Evolutionary conservation across 179 eudicot genomes (phyloP), one percentile per base, ranked within the genome.

Genomic region (Nepenthes alata): DNA sequence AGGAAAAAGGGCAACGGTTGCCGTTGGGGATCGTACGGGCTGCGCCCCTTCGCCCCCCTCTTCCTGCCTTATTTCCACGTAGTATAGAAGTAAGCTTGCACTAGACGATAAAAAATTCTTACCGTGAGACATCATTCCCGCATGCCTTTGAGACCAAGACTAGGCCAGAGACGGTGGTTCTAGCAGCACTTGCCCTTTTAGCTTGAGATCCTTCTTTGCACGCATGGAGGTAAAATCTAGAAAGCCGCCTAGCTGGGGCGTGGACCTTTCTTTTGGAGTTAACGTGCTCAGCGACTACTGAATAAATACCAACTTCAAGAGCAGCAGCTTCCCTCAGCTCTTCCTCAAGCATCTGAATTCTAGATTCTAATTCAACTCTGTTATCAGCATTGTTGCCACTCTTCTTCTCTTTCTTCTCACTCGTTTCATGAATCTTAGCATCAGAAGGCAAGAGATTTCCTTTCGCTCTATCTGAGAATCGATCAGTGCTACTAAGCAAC

Each of bases 71-170:
- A 25, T 25, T 25, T 25, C 25, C 25, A 25, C 25, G 25, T 25
- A 25, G 25, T 25, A 25, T 25, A 0, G 25, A 0, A 25, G 25
- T 25, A 25, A 25, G 25, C 0, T 25, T 25, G 25, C 25, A 25
- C 25, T 25, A 25, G 25, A 25, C 25, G 25, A 25, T 25, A 0
- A 25, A 2, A 2, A 55, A 16, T 39, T 55, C 53, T 15, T 80
- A 88, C 97, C 97, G 83, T 6, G 96, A 71, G 64, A 88, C 93
- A 74, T 91, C 97, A 75, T 81, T 88, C 58, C 94, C 96, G 68
- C 91, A 88, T 16, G 96, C 89, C 70, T 85, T 91, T 57, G 94
- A 75, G 70, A 85, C 85, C 83, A 84, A 75, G 75, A 88, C 84
- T 39, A 91, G 63, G 12, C 97, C 97, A 0, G 95, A 88, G 13